Conservation (phyloP, 768 basidiomycete species). For the Suillus decipiens region DNA sequence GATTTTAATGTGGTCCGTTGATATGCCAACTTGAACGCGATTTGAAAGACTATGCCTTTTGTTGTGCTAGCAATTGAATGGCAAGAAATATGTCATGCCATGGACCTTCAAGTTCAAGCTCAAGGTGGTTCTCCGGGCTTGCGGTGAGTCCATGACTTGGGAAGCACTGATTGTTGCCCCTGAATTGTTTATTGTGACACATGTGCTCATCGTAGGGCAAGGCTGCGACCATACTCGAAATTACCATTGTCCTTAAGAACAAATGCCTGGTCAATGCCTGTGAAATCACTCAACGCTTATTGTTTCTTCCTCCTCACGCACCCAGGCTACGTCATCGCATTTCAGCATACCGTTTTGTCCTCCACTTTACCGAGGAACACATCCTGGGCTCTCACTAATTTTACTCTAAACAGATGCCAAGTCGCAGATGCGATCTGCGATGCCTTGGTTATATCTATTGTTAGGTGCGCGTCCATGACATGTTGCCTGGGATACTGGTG, state of each 20-base stretch:
- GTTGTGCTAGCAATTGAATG: background rate
- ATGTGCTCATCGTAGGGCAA: background rate
- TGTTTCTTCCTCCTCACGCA: background rate
- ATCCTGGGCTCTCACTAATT: background rate
- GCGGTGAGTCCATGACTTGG: background rate
- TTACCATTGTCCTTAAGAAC: background rate
- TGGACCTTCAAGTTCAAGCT: background rate
- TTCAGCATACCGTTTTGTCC: background rate
- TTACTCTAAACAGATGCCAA: background rate
- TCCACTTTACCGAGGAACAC: background rate
- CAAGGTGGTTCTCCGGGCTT: background rate
- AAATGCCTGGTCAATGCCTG: background rate
- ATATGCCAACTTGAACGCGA: background rate
- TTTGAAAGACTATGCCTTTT: background rate
- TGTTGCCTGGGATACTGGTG: background rate
- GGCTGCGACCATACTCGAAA: background rate
- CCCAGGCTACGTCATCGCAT: background rate
- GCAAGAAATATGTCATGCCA: background rate
- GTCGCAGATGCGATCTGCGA: background rate
- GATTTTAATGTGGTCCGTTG: background rate
- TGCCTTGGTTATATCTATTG: background rate
- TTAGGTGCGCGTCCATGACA: background rate
- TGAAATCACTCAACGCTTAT: background rate
- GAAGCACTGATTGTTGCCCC: background rate
- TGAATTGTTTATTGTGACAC: background rate